Evolutionary conservation across 2,329 filamentous ascomycete genomes (phyloP).

Genomic region (Fusarium sp.): DNA sequence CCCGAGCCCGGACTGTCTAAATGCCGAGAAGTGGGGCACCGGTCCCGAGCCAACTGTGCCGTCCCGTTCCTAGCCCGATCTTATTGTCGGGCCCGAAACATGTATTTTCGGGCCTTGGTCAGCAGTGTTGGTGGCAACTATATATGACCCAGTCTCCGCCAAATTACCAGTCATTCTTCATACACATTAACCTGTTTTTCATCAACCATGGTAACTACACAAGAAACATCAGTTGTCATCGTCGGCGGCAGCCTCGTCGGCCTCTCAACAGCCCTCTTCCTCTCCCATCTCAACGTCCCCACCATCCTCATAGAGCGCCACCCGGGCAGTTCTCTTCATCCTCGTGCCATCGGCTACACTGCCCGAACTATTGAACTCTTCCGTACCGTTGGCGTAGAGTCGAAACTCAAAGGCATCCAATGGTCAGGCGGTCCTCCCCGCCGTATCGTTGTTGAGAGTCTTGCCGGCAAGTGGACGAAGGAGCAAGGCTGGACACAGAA

Average conservation of each 20-base stretch:
- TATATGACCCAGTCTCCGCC: accelerated
- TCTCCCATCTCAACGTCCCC: slow-evolving; percentile 46
- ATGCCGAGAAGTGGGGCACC: background rate
- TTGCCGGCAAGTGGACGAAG: slow-evolving; percentile 36
- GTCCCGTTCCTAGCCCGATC: background rate
- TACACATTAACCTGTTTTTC: no score
- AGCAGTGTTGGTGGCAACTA: background rate
- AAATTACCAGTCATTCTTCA: no score
- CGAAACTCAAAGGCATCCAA: slow-evolving; percentile 1
- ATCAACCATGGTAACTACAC: background rate
- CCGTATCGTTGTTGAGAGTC: slow-evolving; percentile 37
- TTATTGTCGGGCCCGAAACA: background rate
- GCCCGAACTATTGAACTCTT: slow-evolving; percentile 52
- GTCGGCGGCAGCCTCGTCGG: slow-evolving; percentile 54
- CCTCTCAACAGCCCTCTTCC: slow-evolving; percentile 51
- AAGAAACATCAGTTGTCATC: slow-evolving; percentile 47
- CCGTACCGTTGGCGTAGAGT: slow-evolving; percentile 42
- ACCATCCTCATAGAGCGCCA: slow-evolving; percentile 53
- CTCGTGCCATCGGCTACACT: slow-evolving; percentile 52
- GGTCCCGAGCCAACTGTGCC: background rate
- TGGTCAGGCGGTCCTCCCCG: slow-evolving; percentile 35
- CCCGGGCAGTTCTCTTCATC: slow-evolving; percentile 48
- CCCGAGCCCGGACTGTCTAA: background rate
- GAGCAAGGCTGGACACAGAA: slow-evolving; percentile 35
- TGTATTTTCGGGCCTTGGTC: background rate